Base-by-base conservation (phyloP, 306 rosid species). In the Morella rubra region DNA sequence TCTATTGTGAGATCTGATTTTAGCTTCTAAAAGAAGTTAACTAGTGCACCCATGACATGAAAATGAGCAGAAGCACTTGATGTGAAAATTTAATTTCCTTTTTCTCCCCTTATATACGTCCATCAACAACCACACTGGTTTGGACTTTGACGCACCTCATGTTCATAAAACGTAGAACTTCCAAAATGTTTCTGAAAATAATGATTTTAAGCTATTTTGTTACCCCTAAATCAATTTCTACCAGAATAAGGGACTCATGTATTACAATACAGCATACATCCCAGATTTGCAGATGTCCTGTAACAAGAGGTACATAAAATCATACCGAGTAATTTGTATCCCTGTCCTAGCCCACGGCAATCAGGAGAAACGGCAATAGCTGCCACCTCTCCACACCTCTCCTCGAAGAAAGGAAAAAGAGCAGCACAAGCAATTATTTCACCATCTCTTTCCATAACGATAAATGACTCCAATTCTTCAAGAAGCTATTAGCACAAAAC, bases 301-400 rank as follows among this genome's bases (percentile, higher is more conserved):
- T 69, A 73, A 83, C 0, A 47, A 6, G 7, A 15, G 62, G 44
- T 71, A 54, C 73, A 76, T 15, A 82, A 78, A 61, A 67, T 58
- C 86, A 72, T 92, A 96, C 98, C 99, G 65, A 96, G 98, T 90
- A 96, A 85, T 84, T 92, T 92, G 81, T 96, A 97, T 52, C 99
- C 99, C 78, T 89, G 98, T 71, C 99, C 99, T 84, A 92, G 96
- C 76, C 96, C 96, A 16, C 89, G 98, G 74, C 98, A 92, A 73
- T 96, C 97, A 5, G 97, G 87, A 77, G 97, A 89, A 79, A 96
- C 99, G 56, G 97, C 99, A 79, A 96, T 87, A 32, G 97, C 91
- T 80, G 98, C 99, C 80, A 96, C 85, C 87, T 96, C 99, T 64
- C 93, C 99, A 77, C 96, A 92, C 82, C 77, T 92, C 74, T 92